Percentiles rank a stretch among this genome's conserved stretches.
Evolutionary conservation across 352 stramenopile species (phyloP).

Genomic region (Globisporangium solare): DNA sequence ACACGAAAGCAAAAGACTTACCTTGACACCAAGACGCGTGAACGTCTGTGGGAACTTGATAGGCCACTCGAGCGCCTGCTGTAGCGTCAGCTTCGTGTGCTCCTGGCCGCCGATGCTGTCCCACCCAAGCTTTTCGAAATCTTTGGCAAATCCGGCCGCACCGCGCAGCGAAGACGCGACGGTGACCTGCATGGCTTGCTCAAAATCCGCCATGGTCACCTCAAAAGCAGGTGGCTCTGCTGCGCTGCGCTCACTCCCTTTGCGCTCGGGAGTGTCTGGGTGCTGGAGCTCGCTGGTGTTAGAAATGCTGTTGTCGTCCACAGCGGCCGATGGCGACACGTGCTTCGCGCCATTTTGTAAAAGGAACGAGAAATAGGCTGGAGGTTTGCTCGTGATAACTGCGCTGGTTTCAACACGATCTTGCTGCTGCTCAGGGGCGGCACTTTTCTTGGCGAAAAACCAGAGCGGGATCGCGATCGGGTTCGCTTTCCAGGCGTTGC

Average conservation of each 20-base stretch:
- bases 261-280: background rate
- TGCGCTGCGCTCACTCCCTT: background rate
- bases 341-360: slow-evolving; percentile 12
- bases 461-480: slow-evolving; percentile 62
- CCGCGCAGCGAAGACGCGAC: slow-evolving; percentile 63
- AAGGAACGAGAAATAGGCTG: slow-evolving; percentile 42
- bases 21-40: slow-evolving; percentile 54
- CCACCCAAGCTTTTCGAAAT: slow-evolving; percentile 60
- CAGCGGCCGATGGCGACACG: background rate
- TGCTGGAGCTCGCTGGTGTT: slow-evolving; percentile 1
- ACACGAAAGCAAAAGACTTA: background rate
- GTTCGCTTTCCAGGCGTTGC: slow-evolving; percentile 52
- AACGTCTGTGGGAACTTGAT: slow-evolving; percentile 76
- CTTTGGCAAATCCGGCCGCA: slow-evolving; percentile 48
- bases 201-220: slow-evolving; percentile 70
- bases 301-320: background rate
- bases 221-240: slow-evolving; percentile 23
- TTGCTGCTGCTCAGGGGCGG: slow-evolving; percentile 1
- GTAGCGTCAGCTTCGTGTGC: slow-evolving; percentile 64
- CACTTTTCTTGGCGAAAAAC: slow-evolving; percentile 44
- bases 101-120: slow-evolving; percentile 72
- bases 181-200: slow-evolving; percentile 65
- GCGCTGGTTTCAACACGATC: background rate
- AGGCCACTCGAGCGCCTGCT: slow-evolving; percentile 88
- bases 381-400: background rate